phyloP scores from a whole-genome alignment of 495 filamentous ascomycete species.

The Penicillium pancosmium region DNA sequence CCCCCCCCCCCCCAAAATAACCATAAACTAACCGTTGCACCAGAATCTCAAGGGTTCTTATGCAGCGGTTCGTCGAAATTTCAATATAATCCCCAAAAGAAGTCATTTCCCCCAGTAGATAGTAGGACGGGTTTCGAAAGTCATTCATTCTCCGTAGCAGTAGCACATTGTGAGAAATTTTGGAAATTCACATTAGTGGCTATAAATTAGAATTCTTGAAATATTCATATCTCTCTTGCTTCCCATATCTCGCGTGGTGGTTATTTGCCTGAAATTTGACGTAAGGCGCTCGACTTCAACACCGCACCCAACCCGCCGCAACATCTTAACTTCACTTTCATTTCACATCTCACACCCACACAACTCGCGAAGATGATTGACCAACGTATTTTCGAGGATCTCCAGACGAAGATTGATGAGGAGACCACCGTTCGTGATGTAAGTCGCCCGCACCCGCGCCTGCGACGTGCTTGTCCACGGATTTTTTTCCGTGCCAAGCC shows the following conservation, averaged over 20 bases:
- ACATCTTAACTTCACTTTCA: constrained; percentile 8
- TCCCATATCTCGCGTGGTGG: background rate
- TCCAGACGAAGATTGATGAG: constrained; percentile 89
- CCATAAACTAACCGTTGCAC: background rate
- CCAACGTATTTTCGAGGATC: constrained; percentile 80
- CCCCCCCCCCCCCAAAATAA: no score
- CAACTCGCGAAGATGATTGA: constrained; percentile 59
- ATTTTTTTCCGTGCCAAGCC: constrained; percentile 32
- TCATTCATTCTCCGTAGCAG: background rate
- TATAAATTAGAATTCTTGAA: background rate
- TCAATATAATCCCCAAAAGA: no score
- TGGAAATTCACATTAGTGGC: no score
- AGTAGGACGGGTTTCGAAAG: background rate
- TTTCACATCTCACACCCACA: constrained; percentile 1
- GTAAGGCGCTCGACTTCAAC: constrained; percentile 23
- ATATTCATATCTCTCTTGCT: background rate
- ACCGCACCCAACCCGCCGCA: constrained; percentile 13
- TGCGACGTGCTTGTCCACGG: constrained; percentile 10
- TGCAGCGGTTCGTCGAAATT: no score
- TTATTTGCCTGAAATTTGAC: constrained; percentile 19
- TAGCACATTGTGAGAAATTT: background rate
- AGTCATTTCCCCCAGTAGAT: background rate
- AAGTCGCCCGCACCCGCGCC: constrained; percentile 23
- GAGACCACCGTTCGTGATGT: constrained; percentile 79
- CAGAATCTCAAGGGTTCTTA: no score